Base-by-base conservation (phyloP, 805 yeast genomes). In the Blastobotrys muscicola region DNA sequence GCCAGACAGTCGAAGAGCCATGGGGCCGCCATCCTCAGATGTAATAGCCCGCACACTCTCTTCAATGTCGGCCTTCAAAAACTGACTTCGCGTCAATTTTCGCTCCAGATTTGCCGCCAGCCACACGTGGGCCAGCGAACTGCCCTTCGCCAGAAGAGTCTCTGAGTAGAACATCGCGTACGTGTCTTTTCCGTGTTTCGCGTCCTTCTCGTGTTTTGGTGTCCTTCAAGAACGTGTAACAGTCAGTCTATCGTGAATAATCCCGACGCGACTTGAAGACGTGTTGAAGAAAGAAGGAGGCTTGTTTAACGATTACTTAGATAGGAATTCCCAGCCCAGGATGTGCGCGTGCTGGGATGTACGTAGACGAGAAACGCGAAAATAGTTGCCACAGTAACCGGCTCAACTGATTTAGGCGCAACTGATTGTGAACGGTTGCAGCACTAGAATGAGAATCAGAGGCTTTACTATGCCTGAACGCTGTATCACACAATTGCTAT, bases 51-150 rank as follows among this genome's bases (percentile, higher is more conserved):
- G 68, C 26, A 82, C 75, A 12, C 89, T 80, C 47, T 78, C 73
- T 10, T 74, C 58, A 45, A 89, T 79, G 53, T 83, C 75, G 10
- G 95, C 81, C 53, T 75, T 79, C 39, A 85, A 67, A 37, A 81
- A 68, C 57, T 84, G 90, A 42, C 75, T 76, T 53, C 82, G 81
- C 36, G 87, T 72, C 30, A 85, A 72, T 51, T 80, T 81, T 54
- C 78, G 76, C 53, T 87, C 94, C 63, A 87, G 72, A 58, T 85
- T 87, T 14, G 95, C 90, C 8, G 96, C 96, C 38, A 87, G 69
- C 96, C 96, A 87, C 7, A 86, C 87, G 50, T 81, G 84, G 2
- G 94, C 94, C 47, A 87, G 67, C 1, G 95, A 95, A 2, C 95
- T 94, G 57, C 80, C 80, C 47, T 76, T 79, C 2, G 84, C 69